Percentiles rank a stretch among this genome's conserved stretches.
phyloP scores from a whole-genome alignment of 2,329 filamentous ascomycete species.

The Hypoxylon sp. region DNA sequence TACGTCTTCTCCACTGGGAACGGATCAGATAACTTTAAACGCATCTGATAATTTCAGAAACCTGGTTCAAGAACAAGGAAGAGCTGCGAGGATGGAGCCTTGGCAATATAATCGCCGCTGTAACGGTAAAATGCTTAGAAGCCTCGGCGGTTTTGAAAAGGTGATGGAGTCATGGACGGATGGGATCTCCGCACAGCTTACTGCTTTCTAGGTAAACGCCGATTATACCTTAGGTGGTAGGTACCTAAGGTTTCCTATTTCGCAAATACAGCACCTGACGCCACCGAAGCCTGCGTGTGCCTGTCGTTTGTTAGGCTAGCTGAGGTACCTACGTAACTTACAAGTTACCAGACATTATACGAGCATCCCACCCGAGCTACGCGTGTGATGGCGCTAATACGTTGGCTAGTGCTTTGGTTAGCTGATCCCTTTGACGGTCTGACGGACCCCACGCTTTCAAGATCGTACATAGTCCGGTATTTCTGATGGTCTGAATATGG shows the following conservation, averaged over 20 bases:
- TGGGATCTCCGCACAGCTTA: constrained; percentile 24
- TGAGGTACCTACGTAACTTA: neutral
- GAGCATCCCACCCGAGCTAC: constrained; percentile 1
- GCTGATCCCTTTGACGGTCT: neutral
- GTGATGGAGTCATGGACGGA: constrained; percentile 10
- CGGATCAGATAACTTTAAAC: constrained; percentile 53
- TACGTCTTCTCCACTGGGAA: constrained; percentile 39
- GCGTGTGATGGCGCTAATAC: constrained; percentile 6
- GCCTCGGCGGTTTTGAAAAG: constrained; percentile 22
- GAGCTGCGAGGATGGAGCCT: constrained; percentile 19
- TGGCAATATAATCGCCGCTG: constrained; percentile 27
- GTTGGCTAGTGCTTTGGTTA: neutral
- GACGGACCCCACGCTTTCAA: constrained; percentile 23
- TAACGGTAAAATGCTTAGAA: constrained; percentile 15
- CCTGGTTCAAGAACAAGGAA: constrained; percentile 30
- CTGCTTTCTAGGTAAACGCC: constrained; percentile 24
- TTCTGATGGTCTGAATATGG: neutral
- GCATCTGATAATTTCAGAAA: constrained; percentile 50
- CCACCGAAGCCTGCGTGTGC: constrained; percentile 4
- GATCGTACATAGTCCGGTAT: neutral
- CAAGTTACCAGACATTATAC: neutral
- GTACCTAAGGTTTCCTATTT: constrained; percentile 11
- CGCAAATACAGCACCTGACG: constrained; percentile 6
- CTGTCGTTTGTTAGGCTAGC: neutral
- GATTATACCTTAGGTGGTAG: no score